Percentiles rank a stretch among this genome's conserved stretches.
Conservation (phyloP, 2,329 filamentous ascomycete species). For the Fusarium ramigenum region DNA sequence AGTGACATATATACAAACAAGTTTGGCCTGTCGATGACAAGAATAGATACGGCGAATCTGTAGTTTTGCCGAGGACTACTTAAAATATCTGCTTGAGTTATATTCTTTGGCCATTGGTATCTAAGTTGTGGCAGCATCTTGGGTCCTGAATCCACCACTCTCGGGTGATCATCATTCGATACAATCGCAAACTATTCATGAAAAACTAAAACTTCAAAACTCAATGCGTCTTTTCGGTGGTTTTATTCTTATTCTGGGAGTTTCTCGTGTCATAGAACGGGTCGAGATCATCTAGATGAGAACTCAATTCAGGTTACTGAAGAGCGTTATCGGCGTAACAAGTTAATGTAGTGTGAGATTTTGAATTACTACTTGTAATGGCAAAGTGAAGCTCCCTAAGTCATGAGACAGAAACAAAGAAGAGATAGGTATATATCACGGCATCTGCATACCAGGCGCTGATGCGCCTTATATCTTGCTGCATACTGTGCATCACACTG, state of each 20-base stretch:
- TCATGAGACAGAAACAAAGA: neutral
- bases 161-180: neutral
- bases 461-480: neutral
- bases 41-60: neutral
- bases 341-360: neutral
- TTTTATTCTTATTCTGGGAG: neutral
- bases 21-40: neutral
- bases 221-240: neutral
- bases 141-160: neutral
- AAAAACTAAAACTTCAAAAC: neutral
- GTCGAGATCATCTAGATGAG: neutral
- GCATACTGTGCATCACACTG: constrained; percentile 31
- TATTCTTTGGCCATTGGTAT: neutral
- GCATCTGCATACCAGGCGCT: neutral
- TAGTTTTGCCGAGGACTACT: neutral
- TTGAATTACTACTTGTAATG: neutral
- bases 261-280: neutral
- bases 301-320: neutral
- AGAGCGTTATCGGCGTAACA: neutral
- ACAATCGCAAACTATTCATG: too few species aligned
- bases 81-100: too few species aligned
- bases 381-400: neutral
- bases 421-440: neutral
- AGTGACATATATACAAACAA: neutral
- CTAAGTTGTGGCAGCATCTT: neutral